These are phyloP conservation scores for Coprinopsis sp. DNA, from an alignment of 768 basidiomycete genomes.

Conservation along the genomic window DNA sequence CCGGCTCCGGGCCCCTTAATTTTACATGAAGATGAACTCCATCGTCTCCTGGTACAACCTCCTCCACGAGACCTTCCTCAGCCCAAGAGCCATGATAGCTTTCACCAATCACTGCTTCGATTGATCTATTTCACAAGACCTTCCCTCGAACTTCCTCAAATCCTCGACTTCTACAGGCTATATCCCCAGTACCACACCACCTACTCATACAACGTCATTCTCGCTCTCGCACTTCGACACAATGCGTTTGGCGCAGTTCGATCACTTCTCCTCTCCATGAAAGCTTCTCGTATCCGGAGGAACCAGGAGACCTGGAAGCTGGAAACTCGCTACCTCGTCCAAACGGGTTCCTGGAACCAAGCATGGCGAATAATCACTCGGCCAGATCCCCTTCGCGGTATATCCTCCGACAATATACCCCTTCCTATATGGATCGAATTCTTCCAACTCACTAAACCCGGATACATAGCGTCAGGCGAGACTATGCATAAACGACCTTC, in stretches of 20 bases:
- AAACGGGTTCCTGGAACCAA: constrained; percentile 14
- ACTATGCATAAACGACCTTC: too few species aligned
- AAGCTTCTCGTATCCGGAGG: constrained; percentile 4
- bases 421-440: constrained; percentile 61
- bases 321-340: constrained; percentile 12
- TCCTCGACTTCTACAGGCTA: constrained; percentile 14
- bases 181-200: constrained; percentile 13
- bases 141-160: constrained; percentile 5
- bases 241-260: constrained; percentile 9
- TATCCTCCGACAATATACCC: constrained; percentile 24
- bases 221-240: constrained; percentile 12
- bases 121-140: constrained; percentile 6
- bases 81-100: neutral
- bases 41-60: too few species aligned
- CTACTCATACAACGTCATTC: constrained; percentile 13
- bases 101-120: constrained; percentile 2
- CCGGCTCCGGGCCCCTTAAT: too few species aligned
- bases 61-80: neutral
- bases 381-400: neutral
- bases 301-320: constrained; percentile 10
- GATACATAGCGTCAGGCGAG: neutral
- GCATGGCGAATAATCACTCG: constrained; percentile 10
- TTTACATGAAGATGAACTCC: too few species aligned
- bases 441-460: constrained; percentile 30
- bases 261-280: constrained; percentile 12